Evolutionary conservation across 371 early-diverging fungal genomes (phyloP).

Genomic region (Actinomortierella wolfii): DNA sequence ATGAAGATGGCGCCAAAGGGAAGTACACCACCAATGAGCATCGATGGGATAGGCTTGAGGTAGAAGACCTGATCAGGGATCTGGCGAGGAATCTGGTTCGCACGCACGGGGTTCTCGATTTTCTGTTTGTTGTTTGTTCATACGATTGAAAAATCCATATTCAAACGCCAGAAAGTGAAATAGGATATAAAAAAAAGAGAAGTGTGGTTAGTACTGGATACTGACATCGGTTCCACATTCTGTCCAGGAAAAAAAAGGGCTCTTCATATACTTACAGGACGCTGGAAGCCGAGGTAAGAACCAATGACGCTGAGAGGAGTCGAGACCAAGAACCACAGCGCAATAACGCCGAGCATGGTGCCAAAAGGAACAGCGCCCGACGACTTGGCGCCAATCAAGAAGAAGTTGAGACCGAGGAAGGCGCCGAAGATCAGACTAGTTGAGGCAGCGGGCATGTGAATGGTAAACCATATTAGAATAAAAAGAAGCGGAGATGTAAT

Average conservation of each 20-base stretch:
- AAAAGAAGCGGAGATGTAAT: constrained; percentile 5
- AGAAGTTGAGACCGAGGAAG: constrained; percentile 86
- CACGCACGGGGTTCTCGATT: constrained; percentile 85
- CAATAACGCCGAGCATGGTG: constrained; percentile 84
- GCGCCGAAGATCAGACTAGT: constrained; percentile 64
- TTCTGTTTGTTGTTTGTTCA: constrained; percentile 19
- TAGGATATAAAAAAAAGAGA: not conserved
- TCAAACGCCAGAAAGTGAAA: not conserved
- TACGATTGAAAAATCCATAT: not conserved
- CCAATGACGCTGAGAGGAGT: constrained; percentile 90
- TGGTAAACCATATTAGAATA: not conserved
- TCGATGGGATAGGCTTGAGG: constrained; percentile 72
- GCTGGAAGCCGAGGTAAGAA: constrained; percentile 91
- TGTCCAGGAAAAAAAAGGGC: not conserved
- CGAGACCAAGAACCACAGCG: constrained; percentile 88
- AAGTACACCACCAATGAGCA: constrained; percentile 83
- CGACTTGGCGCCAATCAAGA: constrained; percentile 84
- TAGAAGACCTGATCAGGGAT: constrained; percentile 87
- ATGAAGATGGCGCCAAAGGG: constrained; percentile 93
- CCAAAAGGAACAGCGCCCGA: constrained; percentile 94
- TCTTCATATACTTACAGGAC: constrained; percentile 54
- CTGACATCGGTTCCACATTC: too few relatives aligned
- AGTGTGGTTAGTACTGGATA: not conserved
- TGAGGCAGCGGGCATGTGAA: constrained; percentile 6
- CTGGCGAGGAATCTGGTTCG: constrained; percentile 95